Conservation (phyloP, 2,329 filamentous ascomycete species). For the Tolypocladium inflatum region DNA sequence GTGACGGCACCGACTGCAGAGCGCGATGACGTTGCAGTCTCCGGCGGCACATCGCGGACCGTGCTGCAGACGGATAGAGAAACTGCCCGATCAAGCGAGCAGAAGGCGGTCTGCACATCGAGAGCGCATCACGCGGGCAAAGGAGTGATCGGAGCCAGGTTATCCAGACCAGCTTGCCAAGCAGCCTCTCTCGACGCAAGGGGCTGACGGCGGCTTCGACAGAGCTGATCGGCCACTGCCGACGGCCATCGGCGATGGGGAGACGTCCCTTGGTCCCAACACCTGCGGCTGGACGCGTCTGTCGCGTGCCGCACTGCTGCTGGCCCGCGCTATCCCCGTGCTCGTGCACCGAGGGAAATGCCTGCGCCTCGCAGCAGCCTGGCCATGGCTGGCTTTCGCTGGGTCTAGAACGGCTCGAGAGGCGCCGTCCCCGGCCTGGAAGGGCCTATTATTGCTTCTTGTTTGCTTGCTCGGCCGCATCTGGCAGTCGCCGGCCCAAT, state of each 20-base stretch:
- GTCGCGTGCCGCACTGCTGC: not conserved
- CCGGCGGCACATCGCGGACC: not conserved
- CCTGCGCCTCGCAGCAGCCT: not conserved
- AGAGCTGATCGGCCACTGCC: not conserved
- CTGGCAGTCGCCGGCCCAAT: not conserved
- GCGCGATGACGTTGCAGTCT: too few relatives aligned
- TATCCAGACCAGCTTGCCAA: too few relatives aligned
- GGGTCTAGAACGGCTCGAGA: not conserved
- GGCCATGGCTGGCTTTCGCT: not conserved
- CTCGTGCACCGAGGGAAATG: not conserved
- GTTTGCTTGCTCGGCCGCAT: not conserved
- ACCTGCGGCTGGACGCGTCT: not conserved
- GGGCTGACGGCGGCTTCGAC: too few relatives aligned
- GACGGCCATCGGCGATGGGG: not conserved
- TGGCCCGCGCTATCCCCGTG: too few relatives aligned
- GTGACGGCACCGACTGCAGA: not conserved
- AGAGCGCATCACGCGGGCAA: not conserved
- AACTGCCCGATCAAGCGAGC: not conserved
- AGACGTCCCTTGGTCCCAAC: too few relatives aligned
- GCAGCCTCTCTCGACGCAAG: too few relatives aligned
- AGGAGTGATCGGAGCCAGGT: not conserved
- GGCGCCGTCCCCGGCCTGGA: not conserved
- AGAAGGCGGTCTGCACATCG: not conserved
- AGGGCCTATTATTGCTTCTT: not conserved
- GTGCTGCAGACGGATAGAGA: not conserved